Conservation (phyloP, 768 basidiomycete species). For the Coprinopsis cinerea region DNA sequence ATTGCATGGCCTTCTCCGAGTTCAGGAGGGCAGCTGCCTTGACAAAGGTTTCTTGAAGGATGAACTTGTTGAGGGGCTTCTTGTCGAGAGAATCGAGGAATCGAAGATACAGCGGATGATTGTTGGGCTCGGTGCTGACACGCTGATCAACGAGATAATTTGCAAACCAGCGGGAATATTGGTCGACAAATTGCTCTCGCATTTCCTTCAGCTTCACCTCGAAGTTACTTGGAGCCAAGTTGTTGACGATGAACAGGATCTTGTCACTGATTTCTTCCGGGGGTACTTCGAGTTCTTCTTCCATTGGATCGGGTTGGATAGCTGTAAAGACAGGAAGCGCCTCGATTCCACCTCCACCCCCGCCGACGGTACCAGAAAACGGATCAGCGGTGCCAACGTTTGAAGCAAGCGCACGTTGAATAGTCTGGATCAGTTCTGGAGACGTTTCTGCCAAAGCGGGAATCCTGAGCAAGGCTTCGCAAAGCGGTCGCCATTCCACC, state of each 20-base stretch:
- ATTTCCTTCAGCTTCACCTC: conserved; percentile 85
- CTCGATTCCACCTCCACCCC: conserved; percentile 22
- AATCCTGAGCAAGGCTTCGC: conserved; percentile 82
- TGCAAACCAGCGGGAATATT: conserved; percentile 92
- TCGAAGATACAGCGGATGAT: conserved; percentile 90
- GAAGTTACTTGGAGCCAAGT: conserved; percentile 91
- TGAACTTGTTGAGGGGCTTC: conserved; percentile 59
- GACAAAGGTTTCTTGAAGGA: conserved; percentile 90
- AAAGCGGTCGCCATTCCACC: conserved; percentile 88
- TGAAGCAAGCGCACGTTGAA: conserved; percentile 64
- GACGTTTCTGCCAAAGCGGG: conserved; percentile 81
- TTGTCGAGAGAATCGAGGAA: conserved; percentile 83
- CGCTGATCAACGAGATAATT: conserved; percentile 97
- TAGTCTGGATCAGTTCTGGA: conserved; percentile 69
- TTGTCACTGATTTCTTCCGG: conserved; percentile 87
- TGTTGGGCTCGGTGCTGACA: conserved; percentile 94
- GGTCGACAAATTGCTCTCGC: conserved; percentile 75
- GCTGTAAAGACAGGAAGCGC: conserved; percentile 62
- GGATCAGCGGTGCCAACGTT: conserved; percentile 37
- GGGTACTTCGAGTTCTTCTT: conserved; percentile 61
- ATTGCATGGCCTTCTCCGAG: conserved; percentile 83
- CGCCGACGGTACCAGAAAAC: too few species aligned
- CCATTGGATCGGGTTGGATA: conserved; percentile 65
- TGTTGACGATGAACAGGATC: conserved; percentile 97
- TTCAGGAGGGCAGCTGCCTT: conserved; percentile 87